Base-by-base conservation (phyloP, 257 asterid species). In the Craterostigma plantagineum region DNA sequence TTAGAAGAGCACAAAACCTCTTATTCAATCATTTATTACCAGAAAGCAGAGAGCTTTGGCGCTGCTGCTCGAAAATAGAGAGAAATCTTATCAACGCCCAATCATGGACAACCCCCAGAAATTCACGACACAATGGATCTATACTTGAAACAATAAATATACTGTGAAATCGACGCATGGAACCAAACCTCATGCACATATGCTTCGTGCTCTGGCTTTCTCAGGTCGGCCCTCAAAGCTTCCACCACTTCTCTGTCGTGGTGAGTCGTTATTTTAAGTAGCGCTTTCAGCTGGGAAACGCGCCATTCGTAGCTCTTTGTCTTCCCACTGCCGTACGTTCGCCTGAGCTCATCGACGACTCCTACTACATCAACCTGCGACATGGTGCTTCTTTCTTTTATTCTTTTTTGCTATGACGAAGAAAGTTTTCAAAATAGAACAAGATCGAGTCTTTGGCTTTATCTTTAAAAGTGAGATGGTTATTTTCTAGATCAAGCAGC, bases 271-370 rank as follows among this genome's bases (percentile, higher is more conserved):
- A 86, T 55, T 35, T 58, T 86, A 39, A 78, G 33, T 41, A 86
- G 9, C 35, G 92, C 78, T 34, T 73, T 65, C 50, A 86, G 42
- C 84, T 86, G 97, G 11, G 92, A 73, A 13, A 61, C 69, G 33
- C 97, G 70, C 97, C 97, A 86, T 46, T 79, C 81, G 4, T 52
- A 72, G 15, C 53, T 55, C 72, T 52, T 76, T 45, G 97, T 86
- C 49, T 62, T 76, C 36, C 97, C 95, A 46, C 64, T 53, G 33
- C 11, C 33, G 38, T 46, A 82, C 9, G 65, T 64, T 35, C 38
- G 64, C 39, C 93, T 64, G 56, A 87, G 61, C 57, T 73, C 93
- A 62, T 60, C 65, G 66, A 73, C 71, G 61, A 55, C 53, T 49
- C 46, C 68, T 45, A 49, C 79, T 38, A 55, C 59, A 7, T 68